These are phyloP conservation scores for Caryopteris hybrid DNA, from an alignment of 305 asterid genomes.

Conservation along the genomic window DNA sequence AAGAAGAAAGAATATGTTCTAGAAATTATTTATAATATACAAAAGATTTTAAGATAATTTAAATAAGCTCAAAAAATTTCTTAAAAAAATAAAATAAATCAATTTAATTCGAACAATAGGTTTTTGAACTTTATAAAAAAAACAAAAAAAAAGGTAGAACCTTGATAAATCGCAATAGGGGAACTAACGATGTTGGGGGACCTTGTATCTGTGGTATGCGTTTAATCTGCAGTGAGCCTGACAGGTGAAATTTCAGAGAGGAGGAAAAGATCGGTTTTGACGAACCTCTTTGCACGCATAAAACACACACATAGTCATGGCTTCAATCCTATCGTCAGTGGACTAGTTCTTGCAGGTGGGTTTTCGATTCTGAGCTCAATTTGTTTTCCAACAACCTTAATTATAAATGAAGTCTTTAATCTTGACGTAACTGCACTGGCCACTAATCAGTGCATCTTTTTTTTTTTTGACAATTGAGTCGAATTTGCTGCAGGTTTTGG, in stretches of 20 bases:
- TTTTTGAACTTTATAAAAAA: too few relatives aligned
- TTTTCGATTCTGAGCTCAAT: conserved; percentile 19
- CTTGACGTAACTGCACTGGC: too few relatives aligned
- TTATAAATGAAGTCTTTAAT: too few relatives aligned
- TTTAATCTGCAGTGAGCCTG: conserved; percentile 9
- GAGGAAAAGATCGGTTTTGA: conserved; percentile 9
- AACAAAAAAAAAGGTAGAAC: too few relatives aligned
- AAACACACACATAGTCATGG: neutral
- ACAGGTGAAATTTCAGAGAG: conserved; percentile 17
- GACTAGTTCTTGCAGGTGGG: conserved; percentile 10
- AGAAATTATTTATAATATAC: too few relatives aligned
- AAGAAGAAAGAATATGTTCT: too few relatives aligned
- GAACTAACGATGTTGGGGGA: conserved; percentile 2
- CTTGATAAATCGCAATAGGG: neutral
- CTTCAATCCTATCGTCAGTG: neutral
- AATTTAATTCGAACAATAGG: too few relatives aligned
- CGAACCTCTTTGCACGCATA: conserved; percentile 4
- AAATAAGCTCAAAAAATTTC: too few relatives aligned
- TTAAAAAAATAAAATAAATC: too few relatives aligned
- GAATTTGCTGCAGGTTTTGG: conserved; percentile 11
- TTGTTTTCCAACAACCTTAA: neutral
- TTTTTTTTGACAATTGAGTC: neutral
- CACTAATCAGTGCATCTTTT: too few relatives aligned
- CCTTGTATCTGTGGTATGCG: conserved; percentile 13
- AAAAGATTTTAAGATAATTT: too few relatives aligned